These are phyloP conservation scores for Termitomyces sp. DNA, from an alignment of 768 basidiomycete genomes.

Conservation along the genomic window DNA sequence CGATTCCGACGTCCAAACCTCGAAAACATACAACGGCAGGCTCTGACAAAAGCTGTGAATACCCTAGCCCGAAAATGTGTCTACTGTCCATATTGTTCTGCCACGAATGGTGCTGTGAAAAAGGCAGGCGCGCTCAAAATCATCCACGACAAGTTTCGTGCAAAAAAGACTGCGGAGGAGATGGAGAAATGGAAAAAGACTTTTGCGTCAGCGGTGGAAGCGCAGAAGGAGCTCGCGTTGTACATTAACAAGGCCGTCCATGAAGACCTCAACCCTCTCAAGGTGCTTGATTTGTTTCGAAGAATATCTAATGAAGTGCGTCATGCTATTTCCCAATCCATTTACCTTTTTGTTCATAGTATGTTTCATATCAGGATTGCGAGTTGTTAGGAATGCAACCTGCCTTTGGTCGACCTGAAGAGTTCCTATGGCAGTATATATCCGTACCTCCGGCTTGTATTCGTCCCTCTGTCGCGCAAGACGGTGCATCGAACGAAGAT, in stretches of 20 bases:
- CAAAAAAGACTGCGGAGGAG: constrained; percentile 87
- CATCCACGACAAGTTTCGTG: constrained; percentile 95
- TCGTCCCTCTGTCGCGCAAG: constrained; percentile 94
- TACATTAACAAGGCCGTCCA: constrained; percentile 85
- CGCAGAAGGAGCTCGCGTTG: constrained; percentile 80
- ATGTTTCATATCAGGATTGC: constrained; percentile 63
- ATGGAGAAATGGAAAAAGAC: constrained; percentile 84
- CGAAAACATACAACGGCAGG: constrained; percentile 88
- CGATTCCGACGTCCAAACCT: constrained; percentile 89
- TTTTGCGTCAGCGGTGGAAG: constrained; percentile 77
- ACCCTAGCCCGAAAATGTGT: constrained; percentile 83
- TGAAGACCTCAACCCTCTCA: constrained; percentile 93
- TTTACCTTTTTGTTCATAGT: not conserved
- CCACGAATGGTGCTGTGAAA: constrained; percentile 94
- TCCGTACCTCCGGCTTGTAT: constrained; percentile 98
- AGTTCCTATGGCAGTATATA: constrained; percentile 98
- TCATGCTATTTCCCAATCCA: not conserved
- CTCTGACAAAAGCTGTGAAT: constrained; percentile 82
- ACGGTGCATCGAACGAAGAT: constrained; percentile 97
- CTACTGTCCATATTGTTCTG: constrained; percentile 90
- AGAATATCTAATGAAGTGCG: constrained; percentile 87
- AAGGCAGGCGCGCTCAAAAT: constrained; percentile 94
- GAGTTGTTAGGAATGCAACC: constrained; percentile 92
- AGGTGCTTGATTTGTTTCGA: constrained; percentile 89
- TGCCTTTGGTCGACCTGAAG: constrained; percentile 86